phyloP scores from a whole-genome alignment of 2,329 filamentous ascomycete genomes.

The Botrytis tulipae region DNA sequence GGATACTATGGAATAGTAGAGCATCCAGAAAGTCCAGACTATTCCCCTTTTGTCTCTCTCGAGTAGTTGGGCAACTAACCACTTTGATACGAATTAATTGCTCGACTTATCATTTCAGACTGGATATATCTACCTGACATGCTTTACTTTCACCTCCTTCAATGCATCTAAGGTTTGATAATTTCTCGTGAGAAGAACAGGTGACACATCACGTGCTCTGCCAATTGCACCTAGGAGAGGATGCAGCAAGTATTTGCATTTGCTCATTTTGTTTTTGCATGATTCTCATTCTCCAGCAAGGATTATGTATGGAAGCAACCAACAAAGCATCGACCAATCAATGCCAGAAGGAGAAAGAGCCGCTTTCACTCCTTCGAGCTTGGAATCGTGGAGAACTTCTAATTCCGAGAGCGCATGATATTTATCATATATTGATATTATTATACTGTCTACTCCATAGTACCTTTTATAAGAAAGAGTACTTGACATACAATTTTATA shows the following conservation, averaged over 20 bases:
- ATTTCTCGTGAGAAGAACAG: neutral
- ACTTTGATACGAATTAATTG: neutral
- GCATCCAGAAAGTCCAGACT: neutral
- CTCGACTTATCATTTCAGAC: neutral
- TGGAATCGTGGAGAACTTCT: conserved; percentile 9
- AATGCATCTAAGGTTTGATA: too few species aligned
- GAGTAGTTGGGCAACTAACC: neutral
- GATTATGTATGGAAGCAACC: neutral
- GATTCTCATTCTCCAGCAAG: neutral
- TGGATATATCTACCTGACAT: neutral
- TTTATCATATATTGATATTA: neutral
- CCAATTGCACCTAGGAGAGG: neutral
- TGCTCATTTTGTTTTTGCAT: conserved; percentile 6
- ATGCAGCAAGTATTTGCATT: neutral
- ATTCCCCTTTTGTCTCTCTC: neutral
- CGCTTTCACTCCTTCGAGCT: conserved; percentile 8
- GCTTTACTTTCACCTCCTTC: neutral
- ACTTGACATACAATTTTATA: neutral
- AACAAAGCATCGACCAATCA: conserved; percentile 3
- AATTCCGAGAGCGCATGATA: conserved; percentile 10
- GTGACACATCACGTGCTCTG: neutral
- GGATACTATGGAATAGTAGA: neutral
- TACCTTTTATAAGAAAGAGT: neutral
- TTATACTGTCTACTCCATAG: neutral
- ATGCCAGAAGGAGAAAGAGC: conserved; percentile 8